Percentiles rank a stretch among this genome's conserved stretches.
Evolutionary conservation across 495 filamentous ascomycete species (phyloP).

Genomic region (Tetracladium setigerum): DNA sequence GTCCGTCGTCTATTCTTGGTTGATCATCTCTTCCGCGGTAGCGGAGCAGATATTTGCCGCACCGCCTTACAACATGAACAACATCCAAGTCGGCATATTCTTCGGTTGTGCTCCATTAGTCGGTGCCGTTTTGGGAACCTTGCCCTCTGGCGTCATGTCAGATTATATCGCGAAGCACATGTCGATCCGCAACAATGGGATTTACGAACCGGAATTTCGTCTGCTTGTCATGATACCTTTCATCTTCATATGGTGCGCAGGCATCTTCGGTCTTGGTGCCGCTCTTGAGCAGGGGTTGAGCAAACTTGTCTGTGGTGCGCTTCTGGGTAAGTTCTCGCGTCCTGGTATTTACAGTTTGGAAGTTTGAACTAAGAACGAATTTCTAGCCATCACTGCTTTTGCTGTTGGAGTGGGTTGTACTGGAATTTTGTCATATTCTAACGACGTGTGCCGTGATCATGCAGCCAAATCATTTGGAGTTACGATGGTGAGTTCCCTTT

Average conservation of each 20-base stretch:
- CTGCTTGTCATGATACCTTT: constrained; percentile 11
- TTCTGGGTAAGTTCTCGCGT: too few relatives aligned
- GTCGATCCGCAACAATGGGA: constrained; percentile 15
- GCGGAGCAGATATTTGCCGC: too few relatives aligned
- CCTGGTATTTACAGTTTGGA: too few relatives aligned
- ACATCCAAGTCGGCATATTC: background rate
- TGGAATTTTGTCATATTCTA: background rate
- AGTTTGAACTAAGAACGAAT: too few relatives aligned
- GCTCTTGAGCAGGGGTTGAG: too few relatives aligned
- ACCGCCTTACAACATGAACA: background rate
- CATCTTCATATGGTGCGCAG: constrained; percentile 3
- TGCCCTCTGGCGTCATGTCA: too few relatives aligned
- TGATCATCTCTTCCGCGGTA: too few relatives aligned
- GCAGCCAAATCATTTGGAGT: background rate
- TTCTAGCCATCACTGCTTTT: background rate
- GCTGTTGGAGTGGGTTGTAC: constrained; percentile 1
- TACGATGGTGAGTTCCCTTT: background rate
- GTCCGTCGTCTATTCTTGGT: too few relatives aligned
- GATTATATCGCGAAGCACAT: too few relatives aligned
- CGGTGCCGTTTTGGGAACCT: background rate
- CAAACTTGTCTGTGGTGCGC: too few relatives aligned
- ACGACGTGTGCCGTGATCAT: background rate
- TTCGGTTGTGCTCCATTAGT: background rate
- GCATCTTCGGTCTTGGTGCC: too few relatives aligned
- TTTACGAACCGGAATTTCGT: constrained; percentile 35